Conservation (phyloP, 2,329 filamentous ascomycete genomes). For the Ophiostoma sp. region DNA sequence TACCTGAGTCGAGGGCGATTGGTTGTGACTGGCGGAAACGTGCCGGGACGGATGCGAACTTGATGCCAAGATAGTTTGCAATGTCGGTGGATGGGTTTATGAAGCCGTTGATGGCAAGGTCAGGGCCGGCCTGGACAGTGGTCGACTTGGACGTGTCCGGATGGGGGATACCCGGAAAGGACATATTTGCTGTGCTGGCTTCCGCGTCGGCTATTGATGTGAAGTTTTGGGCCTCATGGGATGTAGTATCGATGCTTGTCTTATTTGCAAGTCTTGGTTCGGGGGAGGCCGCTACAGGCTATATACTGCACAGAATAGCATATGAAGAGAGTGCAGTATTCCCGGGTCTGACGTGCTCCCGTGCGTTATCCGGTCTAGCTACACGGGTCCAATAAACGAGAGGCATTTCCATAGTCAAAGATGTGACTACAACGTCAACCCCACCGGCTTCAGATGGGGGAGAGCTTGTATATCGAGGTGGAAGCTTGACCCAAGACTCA, state of each 20-base stretch:
- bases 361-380: background rate
- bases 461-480: background rate
- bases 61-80: slow-evolving; percentile 24
- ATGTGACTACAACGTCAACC: background rate
- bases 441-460: background rate
- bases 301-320: background rate
- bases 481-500: background rate
- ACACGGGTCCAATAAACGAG: background rate
- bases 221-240: background rate
- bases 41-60: slow-evolving; percentile 18
- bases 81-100: slow-evolving; percentile 21
- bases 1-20: background rate
- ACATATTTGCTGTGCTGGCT: background rate
- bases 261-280: background rate
- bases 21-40: slow-evolving; percentile 22
- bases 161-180: background rate
- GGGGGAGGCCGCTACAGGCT: background rate
- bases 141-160: slow-evolving; percentile 7
- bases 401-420: background rate
- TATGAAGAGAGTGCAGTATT: background rate
- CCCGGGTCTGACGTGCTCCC: background rate
- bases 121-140: slow-evolving; percentile 1
- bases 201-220: background rate
- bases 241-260: background rate
- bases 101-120: slow-evolving; percentile 18